A percentile compares a stretch with the other conserved stretches of the same genome.
phyloP scores from a whole-genome alignment of 2,329 filamentous ascomycete species.

The Salinomyces thailandicus region DNA sequence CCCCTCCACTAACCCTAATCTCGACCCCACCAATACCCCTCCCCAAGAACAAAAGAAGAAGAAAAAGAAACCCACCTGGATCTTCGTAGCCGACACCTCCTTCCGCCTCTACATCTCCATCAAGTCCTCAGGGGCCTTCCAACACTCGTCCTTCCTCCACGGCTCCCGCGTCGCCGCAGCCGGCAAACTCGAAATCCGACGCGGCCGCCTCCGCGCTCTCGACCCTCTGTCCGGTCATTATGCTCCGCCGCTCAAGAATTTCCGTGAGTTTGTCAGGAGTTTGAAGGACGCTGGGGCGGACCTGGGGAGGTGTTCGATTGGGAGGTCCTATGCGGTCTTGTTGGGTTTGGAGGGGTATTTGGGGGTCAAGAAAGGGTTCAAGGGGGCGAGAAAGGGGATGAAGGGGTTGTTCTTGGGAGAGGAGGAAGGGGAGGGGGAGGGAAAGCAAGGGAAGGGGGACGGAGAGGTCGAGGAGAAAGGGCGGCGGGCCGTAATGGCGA shows the following conservation, averaged over 20 bases:
- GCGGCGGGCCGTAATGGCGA: too few relatives aligned
- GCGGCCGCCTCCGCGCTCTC: conserved; percentile 64
- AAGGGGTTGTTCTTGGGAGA: conserved; percentile 52
- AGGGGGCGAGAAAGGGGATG: conserved; percentile 43
- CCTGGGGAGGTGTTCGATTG: conserved; percentile 67
- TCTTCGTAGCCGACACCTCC: conserved; percentile 79
- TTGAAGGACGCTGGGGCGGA: conserved; percentile 66
- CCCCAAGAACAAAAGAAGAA: too few relatives aligned
- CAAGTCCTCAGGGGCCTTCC: conserved; percentile 78
- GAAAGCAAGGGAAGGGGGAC: conserved; percentile 51
- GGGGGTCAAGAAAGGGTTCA: conserved; percentile 56
- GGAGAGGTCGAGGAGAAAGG: conserved; percentile 34
- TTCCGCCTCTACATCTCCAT: conserved; percentile 83
- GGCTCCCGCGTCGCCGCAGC: conserved; percentile 73
- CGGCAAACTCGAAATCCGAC: conserved; percentile 73
- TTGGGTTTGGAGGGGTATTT: conserved; percentile 74
- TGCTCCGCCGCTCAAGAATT: conserved; percentile 70
- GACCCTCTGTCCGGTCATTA: conserved; percentile 68
- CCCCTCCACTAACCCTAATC: conserved; percentile 60
- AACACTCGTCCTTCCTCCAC: conserved; percentile 82
- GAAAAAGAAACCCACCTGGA: conserved; percentile 83
- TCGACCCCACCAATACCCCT: conserved; percentile 29
- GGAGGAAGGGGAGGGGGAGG: conserved; percentile 37
- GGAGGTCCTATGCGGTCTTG: conserved; percentile 70
- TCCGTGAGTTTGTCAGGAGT: conserved; percentile 66